Percentiles rank a stretch among this genome's conserved stretches.
phyloP scores from a whole-genome alignment of 306 rosid species.

The Quercus aquifolioides region DNA sequence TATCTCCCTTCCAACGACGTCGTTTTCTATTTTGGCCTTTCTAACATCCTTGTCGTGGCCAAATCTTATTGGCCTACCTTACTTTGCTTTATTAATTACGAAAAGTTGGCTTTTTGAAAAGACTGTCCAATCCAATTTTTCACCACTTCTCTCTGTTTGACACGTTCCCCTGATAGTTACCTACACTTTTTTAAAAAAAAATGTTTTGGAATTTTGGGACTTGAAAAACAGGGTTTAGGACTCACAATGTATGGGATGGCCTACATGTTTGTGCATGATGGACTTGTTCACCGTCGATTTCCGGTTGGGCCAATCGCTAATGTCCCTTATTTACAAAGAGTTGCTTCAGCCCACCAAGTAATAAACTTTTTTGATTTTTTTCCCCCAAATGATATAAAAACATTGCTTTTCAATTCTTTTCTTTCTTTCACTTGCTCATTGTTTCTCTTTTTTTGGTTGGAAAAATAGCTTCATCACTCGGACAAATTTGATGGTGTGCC shows the following conservation, averaged over 20 bases:
- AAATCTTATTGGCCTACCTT: background rate
- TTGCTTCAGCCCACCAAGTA: conserved; percentile 93
- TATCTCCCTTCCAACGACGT: background rate
- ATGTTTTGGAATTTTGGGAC: background rate
- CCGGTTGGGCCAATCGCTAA: conserved; percentile 95
- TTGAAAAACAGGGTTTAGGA: conserved; percentile 70
- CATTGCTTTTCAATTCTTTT: background rate
- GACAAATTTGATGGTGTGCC: conserved; percentile 91
- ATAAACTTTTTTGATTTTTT: background rate
- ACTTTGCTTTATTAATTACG: background rate
- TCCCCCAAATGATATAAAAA: background rate
- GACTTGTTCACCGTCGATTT: conserved; percentile 89
- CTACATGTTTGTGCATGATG: conserved; percentile 98
- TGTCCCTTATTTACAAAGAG: conserved; percentile 85
- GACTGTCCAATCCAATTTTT: background rate
- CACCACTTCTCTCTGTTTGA: background rate
- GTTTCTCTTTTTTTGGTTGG: conserved; percentile 9
- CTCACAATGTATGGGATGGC: conserved; percentile 96
- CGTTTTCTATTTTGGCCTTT: background rate
- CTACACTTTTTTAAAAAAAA: background rate
- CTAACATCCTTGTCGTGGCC: background rate
- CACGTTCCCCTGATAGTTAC: conserved; percentile 1
- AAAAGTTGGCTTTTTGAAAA: background rate
- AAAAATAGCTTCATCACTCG: conserved; percentile 76
- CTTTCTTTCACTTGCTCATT: conserved; percentile 10